A percentile compares a stretch with the other conserved stretches of the same genome.
Evolutionary conservation across 2,329 filamentous ascomycete genomes (phyloP).

Genomic region (Juglanconis juglandina): DNA sequence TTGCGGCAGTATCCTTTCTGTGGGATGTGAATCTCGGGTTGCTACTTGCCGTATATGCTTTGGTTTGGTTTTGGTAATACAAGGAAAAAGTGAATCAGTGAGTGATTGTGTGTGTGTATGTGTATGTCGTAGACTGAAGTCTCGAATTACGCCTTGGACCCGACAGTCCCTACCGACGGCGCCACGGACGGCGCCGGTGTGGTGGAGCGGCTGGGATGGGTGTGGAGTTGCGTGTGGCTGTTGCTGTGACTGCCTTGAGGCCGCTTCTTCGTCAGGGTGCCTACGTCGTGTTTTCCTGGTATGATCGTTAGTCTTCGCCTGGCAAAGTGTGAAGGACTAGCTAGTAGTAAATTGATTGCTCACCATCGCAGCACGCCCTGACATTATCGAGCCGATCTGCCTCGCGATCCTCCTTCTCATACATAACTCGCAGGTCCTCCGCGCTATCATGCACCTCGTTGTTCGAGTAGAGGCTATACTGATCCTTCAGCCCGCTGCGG

Average conservation of each 20-base stretch:
- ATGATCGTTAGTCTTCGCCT: neutral
- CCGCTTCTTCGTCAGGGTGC: conserved; percentile 51
- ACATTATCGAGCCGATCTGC: conserved; percentile 88
- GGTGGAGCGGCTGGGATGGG: conserved; percentile 14
- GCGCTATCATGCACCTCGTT: conserved; percentile 70
- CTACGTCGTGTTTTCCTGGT: conserved; percentile 71
- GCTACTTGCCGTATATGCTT: conserved; percentile 2
- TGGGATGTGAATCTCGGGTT: neutral
- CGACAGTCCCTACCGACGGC: conserved; percentile 22
- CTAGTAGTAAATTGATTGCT: conserved; percentile 32
- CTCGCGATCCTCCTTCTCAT: conserved; percentile 74
- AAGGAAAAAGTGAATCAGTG: conserved; percentile 14
- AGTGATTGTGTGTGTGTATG: neutral
- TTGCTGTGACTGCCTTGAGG: conserved; percentile 37
- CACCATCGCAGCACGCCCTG: conserved; percentile 94
- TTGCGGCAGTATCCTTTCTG: neutral
- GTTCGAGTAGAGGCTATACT: conserved; percentile 45
- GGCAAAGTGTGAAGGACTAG: neutral
- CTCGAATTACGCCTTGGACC: conserved; percentile 22
- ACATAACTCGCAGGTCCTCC: conserved; percentile 76
- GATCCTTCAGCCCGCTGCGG: conserved; percentile 41
- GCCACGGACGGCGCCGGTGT: conserved; percentile 4
- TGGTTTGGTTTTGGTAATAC: conserved; percentile 3
- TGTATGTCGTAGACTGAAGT: neutral
- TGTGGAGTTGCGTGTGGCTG: conserved; percentile 25